These are phyloP conservation scores for Gremmenia infestans DNA, from an alignment of 2,329 filamentous ascomycete genomes.

Conservation along the genomic window DNA sequence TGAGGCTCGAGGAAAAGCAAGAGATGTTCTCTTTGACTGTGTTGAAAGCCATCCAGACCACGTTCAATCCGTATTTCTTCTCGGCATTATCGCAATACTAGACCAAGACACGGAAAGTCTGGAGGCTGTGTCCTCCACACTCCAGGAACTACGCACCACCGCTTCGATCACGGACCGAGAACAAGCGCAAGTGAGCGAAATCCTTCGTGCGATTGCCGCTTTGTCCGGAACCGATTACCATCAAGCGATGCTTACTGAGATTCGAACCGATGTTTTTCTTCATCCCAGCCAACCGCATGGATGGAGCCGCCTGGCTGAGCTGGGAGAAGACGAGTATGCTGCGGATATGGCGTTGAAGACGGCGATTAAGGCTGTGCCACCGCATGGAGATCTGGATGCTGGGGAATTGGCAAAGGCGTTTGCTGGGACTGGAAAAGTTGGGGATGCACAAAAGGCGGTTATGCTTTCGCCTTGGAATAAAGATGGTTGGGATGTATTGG, in stretches of 20 bases:
- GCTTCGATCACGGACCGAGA: conserved; percentile 59
- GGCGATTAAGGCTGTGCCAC: conserved; percentile 70
- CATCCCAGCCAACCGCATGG: conserved; percentile 73
- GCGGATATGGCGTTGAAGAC: conserved; percentile 78
- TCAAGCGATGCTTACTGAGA: conserved; percentile 54
- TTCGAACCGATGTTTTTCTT: conserved; percentile 74
- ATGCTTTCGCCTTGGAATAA: conserved; percentile 74
- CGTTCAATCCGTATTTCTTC: conserved; percentile 70
- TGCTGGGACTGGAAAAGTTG: conserved; percentile 64
- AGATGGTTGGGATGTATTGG: conserved; percentile 26
- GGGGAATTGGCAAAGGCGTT: conserved; percentile 68
- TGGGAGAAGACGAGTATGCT: conserved; percentile 45
- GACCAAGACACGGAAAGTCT: conserved; percentile 75
- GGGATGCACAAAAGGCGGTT: conserved; percentile 71
- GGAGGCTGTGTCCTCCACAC: conserved; percentile 73
- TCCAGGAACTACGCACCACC: conserved; percentile 66
- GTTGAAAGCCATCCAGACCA: conserved; percentile 72
- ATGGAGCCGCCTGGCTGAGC: conserved; percentile 69
- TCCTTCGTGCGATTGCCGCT: conserved; percentile 69
- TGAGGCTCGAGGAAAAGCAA: conserved; percentile 68
- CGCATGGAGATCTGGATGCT: conserved; percentile 62
- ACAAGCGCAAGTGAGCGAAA: conserved; percentile 64
- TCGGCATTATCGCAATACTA: conserved; percentile 79
- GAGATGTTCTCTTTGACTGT: conserved; percentile 73
- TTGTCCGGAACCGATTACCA: conserved; percentile 46